Conservation (phyloP, 176 grass and related monocot species). For the Carex cristatella region DNA sequence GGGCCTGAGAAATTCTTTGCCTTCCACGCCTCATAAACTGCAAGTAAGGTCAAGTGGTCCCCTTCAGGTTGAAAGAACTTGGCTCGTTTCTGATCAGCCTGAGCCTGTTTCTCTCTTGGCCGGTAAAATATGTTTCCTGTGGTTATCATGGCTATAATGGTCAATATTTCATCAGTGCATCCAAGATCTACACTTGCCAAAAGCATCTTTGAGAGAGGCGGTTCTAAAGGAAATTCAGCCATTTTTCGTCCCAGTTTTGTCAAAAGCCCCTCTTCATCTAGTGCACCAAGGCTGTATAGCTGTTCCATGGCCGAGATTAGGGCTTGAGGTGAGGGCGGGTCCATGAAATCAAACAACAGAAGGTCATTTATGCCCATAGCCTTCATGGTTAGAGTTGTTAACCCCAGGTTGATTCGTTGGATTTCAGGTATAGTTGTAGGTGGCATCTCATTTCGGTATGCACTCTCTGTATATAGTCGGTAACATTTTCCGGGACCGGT, state of each 20-base stretch:
- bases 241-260: conserved; percentile 94
- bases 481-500: conserved; percentile 89
- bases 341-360: conserved; percentile 95
- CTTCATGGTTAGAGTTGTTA: conserved; percentile 83
- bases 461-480: conserved; percentile 91
- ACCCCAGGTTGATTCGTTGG: conserved; percentile 74
- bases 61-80: conserved; percentile 95
- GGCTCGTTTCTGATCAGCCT: conserved; percentile 86
- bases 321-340: conserved; percentile 81
- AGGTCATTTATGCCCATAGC: conserved; percentile 97
- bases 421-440: conserved; percentile 93
- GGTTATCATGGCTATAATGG: conserved; percentile 93
- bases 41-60: conserved; percentile 83
- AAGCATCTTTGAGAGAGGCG: conserved; percentile 89
- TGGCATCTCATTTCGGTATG: conserved; percentile 86
- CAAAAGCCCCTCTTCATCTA: conserved; percentile 86
- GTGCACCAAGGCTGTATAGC: conserved; percentile 73
- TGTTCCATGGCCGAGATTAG: conserved; percentile 93
- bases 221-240: conserved; percentile 92
- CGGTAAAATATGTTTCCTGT: conserved; percentile 96
- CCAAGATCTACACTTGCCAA: conserved; percentile 87
- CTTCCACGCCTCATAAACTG: conserved; percentile 98
- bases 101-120: conserved; percentile 87
- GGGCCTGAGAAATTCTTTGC: conserved; percentile 93
- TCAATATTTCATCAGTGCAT: conserved; percentile 90